These are phyloP conservation scores for Cornus florida DNA, from an alignment of 148 eudicot species.

Conservation along the genomic window DNA sequence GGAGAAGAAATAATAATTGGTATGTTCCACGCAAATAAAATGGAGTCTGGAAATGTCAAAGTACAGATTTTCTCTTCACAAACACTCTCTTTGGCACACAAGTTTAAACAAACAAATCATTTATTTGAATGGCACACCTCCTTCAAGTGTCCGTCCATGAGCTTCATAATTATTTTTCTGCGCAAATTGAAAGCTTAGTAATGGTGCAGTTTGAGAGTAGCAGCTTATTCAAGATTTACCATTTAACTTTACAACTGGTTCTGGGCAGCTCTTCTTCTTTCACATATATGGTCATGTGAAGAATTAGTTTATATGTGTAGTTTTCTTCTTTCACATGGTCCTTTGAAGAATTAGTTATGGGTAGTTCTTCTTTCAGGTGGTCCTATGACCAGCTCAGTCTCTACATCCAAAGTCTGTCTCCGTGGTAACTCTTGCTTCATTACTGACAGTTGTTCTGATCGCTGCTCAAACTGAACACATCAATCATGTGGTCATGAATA, in stretches of 20 bases:
- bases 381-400: conserved; percentile 55
- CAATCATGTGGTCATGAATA: neutral
- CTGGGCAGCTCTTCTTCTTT: no score
- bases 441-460: neutral
- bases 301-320: neutral
- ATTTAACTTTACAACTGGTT: neutral
- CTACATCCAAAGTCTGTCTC: conserved; percentile 29
- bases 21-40: neutral
- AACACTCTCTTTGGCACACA: neutral
- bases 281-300: no score
- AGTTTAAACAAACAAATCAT: neutral
- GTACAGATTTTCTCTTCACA: neutral
- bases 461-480: neutral
- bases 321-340: neutral
- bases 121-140: neutral
- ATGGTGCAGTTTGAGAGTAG: neutral
- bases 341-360: neutral
- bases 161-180: neutral
- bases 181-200: neutral
- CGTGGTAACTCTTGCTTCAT: conserved; percentile 6
- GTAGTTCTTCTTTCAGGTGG: conserved; percentile 29
- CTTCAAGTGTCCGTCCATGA: neutral
- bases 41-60: neutral
- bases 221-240: neutral
- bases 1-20: no score